Evolutionary conservation across 179 eudicot genomes (phyloP).

Genomic region (Drosera spatulata): DNA sequence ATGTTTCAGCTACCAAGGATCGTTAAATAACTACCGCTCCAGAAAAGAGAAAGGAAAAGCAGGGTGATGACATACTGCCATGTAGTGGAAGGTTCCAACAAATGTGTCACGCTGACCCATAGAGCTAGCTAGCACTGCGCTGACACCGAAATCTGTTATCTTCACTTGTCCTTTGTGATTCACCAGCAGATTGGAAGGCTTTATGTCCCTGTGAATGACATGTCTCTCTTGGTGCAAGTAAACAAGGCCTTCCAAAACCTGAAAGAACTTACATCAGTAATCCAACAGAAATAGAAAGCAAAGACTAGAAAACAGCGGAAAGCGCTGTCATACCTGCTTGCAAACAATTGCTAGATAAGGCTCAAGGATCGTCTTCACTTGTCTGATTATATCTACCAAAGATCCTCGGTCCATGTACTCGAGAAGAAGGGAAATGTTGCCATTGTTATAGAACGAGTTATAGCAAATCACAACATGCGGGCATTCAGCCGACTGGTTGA

Average conservation of each 20-base stretch:
- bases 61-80: slow-evolving; percentile 58
- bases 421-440: slow-evolving; percentile 71
- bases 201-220: slow-evolving; percentile 91
- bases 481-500: slow-evolving; percentile 91
- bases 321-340: slow-evolving; percentile 50
- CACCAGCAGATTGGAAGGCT: slow-evolving; percentile 91
- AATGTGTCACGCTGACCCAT: slow-evolving; percentile 96
- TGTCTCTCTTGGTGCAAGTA: slow-evolving; percentile 86
- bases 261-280: slow-evolving; percentile 3
- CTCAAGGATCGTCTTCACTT: slow-evolving; percentile 91
- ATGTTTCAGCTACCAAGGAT: not conserved
- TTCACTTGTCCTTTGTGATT: slow-evolving; percentile 96
- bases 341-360: slow-evolving; percentile 96
- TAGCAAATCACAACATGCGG: slow-evolving; percentile 79
- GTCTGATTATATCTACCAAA: slow-evolving; percentile 68
- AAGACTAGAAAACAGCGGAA: not conserved
- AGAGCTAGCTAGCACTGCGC: slow-evolving; percentile 85
- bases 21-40: not conserved
- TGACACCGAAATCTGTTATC: slow-evolving; percentile 97
- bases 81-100: slow-evolving; percentile 95
- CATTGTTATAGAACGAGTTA: slow-evolving; percentile 90
- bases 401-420: slow-evolving; percentile 99
- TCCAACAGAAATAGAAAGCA: not conserved
- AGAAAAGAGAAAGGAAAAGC: not conserved
- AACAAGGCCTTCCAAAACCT: slow-evolving; percentile 89